Conservation (phyloP, 2,329 filamentous ascomycete genomes). For the Ustilaginoidea virens region DNA sequence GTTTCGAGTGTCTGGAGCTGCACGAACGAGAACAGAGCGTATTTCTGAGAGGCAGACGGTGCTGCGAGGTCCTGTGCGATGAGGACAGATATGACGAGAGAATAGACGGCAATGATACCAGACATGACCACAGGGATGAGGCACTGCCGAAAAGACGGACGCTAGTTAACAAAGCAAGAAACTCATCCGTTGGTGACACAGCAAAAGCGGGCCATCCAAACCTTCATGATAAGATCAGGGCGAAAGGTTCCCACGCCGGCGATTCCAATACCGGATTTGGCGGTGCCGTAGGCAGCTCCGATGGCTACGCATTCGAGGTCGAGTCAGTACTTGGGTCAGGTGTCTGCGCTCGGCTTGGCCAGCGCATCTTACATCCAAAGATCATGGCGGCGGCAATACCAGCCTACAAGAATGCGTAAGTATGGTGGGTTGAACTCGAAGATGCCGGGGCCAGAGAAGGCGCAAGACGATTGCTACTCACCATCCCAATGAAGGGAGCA, state of each 20-base stretch:
- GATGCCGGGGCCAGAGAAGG: conserved; percentile 11
- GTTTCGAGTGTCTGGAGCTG: background rate
- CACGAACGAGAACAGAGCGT: conserved; percentile 70
- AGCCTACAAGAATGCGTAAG: conserved; percentile 30
- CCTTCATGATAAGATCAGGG: conserved; percentile 86
- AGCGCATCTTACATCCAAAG: conserved; percentile 52
- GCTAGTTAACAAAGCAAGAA: too few species aligned
- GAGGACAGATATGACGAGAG: conserved; percentile 88
- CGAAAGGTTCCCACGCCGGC: conserved; percentile 73
- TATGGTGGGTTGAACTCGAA: conserved; percentile 1
- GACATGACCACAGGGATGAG: conserved; percentile 92
- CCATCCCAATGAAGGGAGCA: conserved; percentile 80
- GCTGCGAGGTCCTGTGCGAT: conserved; percentile 82
- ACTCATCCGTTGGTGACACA: too few species aligned
- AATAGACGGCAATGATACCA: conserved; percentile 96
- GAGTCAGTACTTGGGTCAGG: conserved; percentile 6
- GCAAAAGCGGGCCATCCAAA: conserved; percentile 15
- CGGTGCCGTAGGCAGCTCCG: conserved; percentile 75
- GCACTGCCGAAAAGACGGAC: conserved; percentile 39
- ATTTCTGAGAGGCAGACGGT: conserved; percentile 42
- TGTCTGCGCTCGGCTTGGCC: background rate
- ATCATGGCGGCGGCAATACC: conserved; percentile 73
- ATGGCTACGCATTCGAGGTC: conserved; percentile 24
- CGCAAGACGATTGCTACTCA: conserved; percentile 30
- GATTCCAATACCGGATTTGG: conserved; percentile 80